Conservation (phyloP, 106 monocot genomes). For the Dendrobium catenatum region DNA sequence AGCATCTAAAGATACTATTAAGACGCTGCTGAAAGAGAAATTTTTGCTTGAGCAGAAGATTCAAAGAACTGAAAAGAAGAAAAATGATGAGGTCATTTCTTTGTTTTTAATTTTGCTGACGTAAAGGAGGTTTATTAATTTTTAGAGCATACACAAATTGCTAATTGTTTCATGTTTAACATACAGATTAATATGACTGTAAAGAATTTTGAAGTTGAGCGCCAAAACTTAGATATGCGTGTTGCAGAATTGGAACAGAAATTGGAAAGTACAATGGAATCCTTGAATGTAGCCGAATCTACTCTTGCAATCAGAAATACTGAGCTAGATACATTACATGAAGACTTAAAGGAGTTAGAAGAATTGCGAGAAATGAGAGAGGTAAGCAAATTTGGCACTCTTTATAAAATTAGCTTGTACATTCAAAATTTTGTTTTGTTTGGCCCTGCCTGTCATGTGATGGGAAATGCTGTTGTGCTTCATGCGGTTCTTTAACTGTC, state of each 20-base stretch:
- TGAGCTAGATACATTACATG: conserved; percentile 63
- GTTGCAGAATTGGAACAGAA: conserved; percentile 70
- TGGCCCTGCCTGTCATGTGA: background rate
- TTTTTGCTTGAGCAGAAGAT: conserved; percentile 67
- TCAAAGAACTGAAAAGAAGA: conserved; percentile 65
- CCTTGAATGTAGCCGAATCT: conserved; percentile 55
- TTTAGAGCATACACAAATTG: background rate
- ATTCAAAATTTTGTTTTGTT: background rate
- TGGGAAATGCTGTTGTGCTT: too few relatives aligned
- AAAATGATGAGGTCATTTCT: conserved; percentile 60
- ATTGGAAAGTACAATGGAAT: conserved; percentile 29
- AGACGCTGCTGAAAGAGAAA: conserved; percentile 65
- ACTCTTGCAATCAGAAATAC: conserved; percentile 43
- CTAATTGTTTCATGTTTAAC: conserved; percentile 7
- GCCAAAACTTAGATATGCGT: conserved; percentile 27
- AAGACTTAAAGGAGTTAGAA: conserved; percentile 72
- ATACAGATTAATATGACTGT: conserved; percentile 38
- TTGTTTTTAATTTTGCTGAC: background rate
- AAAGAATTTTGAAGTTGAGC: conserved; percentile 57
- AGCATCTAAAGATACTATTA: conserved; percentile 48
- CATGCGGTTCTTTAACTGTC: too few relatives aligned
- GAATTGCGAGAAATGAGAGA: conserved; percentile 92
- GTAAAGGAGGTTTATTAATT: conserved; percentile 1
- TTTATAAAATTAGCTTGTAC: background rate
- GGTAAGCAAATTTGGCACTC: conserved; percentile 22